Evolutionary conservation across 2,329 filamentous ascomycete species (phyloP), one percentile per base, ranked within the genome.

Genomic region (Dothidotthia symphoricarpi): DNA sequence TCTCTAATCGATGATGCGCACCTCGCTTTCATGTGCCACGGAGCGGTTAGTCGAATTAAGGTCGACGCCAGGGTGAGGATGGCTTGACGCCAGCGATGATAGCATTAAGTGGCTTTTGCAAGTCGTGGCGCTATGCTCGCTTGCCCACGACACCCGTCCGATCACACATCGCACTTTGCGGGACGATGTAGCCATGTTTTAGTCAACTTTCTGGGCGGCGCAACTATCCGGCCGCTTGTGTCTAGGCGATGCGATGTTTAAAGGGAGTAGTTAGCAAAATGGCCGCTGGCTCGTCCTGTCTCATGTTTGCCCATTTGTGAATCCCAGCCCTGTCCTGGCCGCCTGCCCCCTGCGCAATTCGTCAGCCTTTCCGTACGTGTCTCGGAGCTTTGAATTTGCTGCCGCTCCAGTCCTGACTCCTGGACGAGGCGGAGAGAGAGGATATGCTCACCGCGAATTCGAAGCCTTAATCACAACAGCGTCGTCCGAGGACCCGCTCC

Each of bases 281-380:
- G 47, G 53, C 51, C 45, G n/a, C n/a, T n/a, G n/a, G n/a, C n/a
- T n/a, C n/a, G 19, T 51, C 50, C 47, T 47, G 53, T 64, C 60
- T 63, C 58, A 59, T 38, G 35, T 49, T 41, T 43, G 51, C 49
- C 42, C 45, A 45, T 43, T 51, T 49, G 38, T 38, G 47, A 47
- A 44, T 27, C 39, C 49, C 48, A 49, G 45, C 49, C 45, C 45
- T 47, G 51, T 47, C 49, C 41, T 39, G 37, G 36, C 30, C 34
- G 16, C 34, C 24, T 22, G 33, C 39, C 37, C 51, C 49, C 51
- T 48, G 51, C 47, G 45, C 50, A 43, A 55, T 57, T 55, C 39
- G 49, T 50, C 47, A 59, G 53, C 50, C 45, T 39, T 49, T 44
- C 39, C 45, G 45, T 47, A 33, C 41, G 40, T 47, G 57, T 56